Evolutionary conservation across 345 rosid genomes (phyloP).

Genomic region (Gossypioides kirkii): DNA sequence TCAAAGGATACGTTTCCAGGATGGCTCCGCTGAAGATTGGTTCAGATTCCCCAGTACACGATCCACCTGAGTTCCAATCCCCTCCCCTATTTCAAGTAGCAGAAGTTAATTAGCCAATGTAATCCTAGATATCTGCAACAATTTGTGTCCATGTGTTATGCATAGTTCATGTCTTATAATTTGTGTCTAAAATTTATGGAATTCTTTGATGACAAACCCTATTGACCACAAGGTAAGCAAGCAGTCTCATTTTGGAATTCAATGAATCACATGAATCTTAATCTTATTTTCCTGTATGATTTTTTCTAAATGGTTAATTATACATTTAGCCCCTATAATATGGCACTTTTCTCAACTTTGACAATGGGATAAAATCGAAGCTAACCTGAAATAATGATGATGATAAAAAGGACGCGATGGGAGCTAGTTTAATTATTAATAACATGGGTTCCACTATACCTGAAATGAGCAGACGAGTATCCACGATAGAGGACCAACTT

Average conservation of each 20-base stretch:
- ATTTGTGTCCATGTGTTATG: neutral
- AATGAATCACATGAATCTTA: neutral
- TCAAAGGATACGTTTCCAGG: slow-evolving; percentile 60
- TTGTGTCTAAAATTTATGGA: neutral
- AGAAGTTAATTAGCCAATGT: neutral
- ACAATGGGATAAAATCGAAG: neutral
- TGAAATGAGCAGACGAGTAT: slow-evolving; percentile 93
- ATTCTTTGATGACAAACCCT: neutral
- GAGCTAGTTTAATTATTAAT: neutral
- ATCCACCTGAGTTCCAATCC: slow-evolving; percentile 95
- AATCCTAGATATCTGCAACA: neutral
- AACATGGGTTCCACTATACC: slow-evolving; percentile 24
- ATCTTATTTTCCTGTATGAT: neutral
- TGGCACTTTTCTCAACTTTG: neutral
- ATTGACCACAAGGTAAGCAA: neutral
- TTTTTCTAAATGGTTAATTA: neutral
- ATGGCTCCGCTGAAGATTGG: slow-evolving; percentile 59
- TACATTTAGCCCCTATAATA: neutral
- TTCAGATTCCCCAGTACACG: slow-evolving; percentile 71
- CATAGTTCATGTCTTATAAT: neutral
- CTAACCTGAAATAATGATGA: too few species aligned
- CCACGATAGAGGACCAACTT: slow-evolving; percentile 87
- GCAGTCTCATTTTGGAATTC: neutral
- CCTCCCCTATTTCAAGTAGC: slow-evolving; percentile 61
- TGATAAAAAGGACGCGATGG: too few species aligned